Evolutionary conservation across 73 alveolate species (phyloP).

Genomic region (Paramecium caudatum): DNA sequence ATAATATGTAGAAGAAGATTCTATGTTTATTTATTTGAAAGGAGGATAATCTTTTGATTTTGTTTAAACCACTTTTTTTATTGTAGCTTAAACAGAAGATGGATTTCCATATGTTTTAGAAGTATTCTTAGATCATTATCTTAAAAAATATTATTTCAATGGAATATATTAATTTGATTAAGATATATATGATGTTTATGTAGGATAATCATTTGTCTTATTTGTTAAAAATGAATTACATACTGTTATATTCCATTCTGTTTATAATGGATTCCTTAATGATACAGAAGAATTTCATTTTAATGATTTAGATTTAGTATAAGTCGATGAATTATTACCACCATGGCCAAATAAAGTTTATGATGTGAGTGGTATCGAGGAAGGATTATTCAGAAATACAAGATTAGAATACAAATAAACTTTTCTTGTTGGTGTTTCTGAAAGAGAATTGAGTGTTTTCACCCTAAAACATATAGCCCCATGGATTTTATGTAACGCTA

Average conservation of each 20-base stretch:
- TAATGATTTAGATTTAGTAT: constrained; percentile 2
- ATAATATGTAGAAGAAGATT: not conserved
- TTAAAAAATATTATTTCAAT: constrained; percentile 12
- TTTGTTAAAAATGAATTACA: constrained; percentile 26
- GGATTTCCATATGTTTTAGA: constrained; percentile 41
- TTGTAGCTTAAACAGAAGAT: constrained; percentile 56
- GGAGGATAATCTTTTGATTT: constrained; percentile 34
- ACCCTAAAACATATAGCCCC: constrained; percentile 12
- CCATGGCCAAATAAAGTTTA: not conserved
- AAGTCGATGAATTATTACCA: constrained; percentile 40
- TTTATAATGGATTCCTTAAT: constrained; percentile 7
- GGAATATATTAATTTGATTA: not conserved
- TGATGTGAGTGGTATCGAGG: not conserved
- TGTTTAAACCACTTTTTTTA: not conserved
- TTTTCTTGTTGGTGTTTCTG: constrained; percentile 18
- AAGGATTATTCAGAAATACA: not conserved
- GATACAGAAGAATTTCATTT: not conserved
- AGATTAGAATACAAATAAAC: not conserved
- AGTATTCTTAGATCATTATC: not conserved
- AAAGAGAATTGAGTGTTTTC: constrained; percentile 3
- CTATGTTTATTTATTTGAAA: not conserved
- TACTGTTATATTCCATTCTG: constrained; percentile 30
- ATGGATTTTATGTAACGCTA: constrained; percentile 46
- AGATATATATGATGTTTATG: constrained; percentile 51
- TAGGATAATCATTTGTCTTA: not conserved